Conservation (phyloP, 2,329 filamentous ascomycete genomes). For the Neoascochyta sp. region DNA sequence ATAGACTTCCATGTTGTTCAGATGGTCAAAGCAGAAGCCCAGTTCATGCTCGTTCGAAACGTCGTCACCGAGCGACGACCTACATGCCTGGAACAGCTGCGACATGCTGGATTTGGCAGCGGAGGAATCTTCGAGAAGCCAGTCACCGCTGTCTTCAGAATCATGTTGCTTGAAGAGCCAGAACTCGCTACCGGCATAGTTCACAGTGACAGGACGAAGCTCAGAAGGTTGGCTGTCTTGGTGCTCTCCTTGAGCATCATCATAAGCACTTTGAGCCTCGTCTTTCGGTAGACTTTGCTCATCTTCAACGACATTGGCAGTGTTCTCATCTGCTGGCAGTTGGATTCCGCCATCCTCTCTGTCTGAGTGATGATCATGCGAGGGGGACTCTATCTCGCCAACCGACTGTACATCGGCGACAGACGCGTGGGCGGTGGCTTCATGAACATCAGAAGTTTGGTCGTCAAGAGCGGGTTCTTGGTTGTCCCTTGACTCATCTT, state of each 20-base stretch:
- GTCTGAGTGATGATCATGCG: conserved; percentile 5
- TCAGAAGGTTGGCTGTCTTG: conserved; percentile 10
- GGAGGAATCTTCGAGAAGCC: conserved; percentile 25
- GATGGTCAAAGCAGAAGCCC: conserved; percentile 42
- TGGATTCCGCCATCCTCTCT: conserved; percentile 13
- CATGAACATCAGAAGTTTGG: background rate
- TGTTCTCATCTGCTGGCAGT: conserved; percentile 9
- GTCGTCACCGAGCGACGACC: conserved; percentile 53
- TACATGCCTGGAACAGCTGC: conserved; percentile 55
- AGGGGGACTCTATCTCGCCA: background rate
- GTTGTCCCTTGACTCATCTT: background rate
- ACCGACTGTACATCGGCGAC: background rate
- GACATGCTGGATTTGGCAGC: conserved; percentile 39
- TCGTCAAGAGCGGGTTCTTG: no score
- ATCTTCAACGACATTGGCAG: conserved; percentile 6
- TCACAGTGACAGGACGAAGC: conserved; percentile 24
- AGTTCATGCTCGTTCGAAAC: conserved; percentile 52
- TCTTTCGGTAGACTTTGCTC: conserved; percentile 2
- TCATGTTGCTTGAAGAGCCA: conserved; percentile 34
- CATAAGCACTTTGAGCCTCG: conserved; percentile 10
- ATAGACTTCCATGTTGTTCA: conserved; percentile 38
- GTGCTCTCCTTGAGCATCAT: conserved; percentile 10
- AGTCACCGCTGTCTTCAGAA: conserved; percentile 28
- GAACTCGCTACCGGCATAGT: conserved; percentile 26
- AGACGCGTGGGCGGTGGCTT: background rate